Percentiles rank a stretch among this genome's conserved stretches.
Conservation (phyloP, 1,284 basidiomycete species). For the Spongiforma sp. region DNA sequence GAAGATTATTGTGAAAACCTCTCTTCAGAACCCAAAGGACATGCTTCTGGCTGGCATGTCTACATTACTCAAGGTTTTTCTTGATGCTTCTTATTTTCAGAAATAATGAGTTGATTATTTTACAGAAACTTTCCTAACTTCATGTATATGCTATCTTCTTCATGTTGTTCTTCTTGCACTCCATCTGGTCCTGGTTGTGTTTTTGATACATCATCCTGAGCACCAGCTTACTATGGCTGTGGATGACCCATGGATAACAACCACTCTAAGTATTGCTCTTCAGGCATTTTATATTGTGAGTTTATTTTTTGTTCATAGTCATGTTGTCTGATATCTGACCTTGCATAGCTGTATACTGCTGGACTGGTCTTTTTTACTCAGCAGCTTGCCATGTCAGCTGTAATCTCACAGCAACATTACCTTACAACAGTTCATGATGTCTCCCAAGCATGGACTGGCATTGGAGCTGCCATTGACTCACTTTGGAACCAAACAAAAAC, state of each 20-base stretch:
- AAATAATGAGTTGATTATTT: neutral
- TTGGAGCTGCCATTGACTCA: slow-evolving; percentile 3
- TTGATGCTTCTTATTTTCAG: neutral
- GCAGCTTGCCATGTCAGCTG: neutral
- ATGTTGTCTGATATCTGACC: neutral
- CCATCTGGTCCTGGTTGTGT: slow-evolving; percentile 2
- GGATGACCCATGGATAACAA: slow-evolving; percentile 3
- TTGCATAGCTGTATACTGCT: neutral
- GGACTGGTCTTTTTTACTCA: neutral
- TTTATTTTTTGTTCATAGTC: neutral
- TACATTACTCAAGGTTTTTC: neutral
- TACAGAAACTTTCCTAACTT: neutral
- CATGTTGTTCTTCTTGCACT: slow-evolving; percentile 6
- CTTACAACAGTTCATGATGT: neutral
- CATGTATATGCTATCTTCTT: slow-evolving; percentile 5
- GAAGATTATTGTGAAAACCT: neutral
- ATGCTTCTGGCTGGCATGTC: neutral
- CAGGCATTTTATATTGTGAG: slow-evolving; percentile 2
- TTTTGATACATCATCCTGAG: slow-evolving; percentile 10
- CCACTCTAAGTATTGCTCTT: neutral
- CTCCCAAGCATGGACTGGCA: neutral
- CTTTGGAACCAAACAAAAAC: slow-evolving; percentile 9
- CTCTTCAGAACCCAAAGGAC: neutral
- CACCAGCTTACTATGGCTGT: neutral
- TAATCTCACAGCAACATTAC: neutral